A percentile compares a stretch with the other conserved stretches of the same genome.
Conservation (phyloP, 148 eudicot genomes). For the Cornus kousa region DNA sequence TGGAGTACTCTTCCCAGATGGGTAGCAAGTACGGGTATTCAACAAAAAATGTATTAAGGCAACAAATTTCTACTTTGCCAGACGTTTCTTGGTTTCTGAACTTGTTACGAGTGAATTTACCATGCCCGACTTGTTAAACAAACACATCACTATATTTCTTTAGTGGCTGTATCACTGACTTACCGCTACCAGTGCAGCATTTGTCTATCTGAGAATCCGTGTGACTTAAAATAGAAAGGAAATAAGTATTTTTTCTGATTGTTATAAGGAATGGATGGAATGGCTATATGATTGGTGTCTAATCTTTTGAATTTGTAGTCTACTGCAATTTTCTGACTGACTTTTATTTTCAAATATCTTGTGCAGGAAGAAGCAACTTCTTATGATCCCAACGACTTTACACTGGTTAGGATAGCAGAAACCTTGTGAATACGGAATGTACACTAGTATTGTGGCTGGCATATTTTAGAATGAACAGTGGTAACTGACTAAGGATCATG, state of each 20-base stretch:
- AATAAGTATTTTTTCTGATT: too few relatives aligned
- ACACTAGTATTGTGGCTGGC: constrained; percentile 21
- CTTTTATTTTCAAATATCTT: not conserved
- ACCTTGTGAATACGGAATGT: constrained; percentile 29
- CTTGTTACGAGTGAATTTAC: not conserved
- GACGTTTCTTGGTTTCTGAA: not conserved
- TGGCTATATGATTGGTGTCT: too few relatives aligned
- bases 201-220: too few relatives aligned
- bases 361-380: constrained; percentile 16
- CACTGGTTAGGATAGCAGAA: constrained; percentile 13
- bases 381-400: constrained; percentile 1
- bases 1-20: not conserved
- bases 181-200: not conserved
- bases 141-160: not conserved
- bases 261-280: too few relatives aligned
- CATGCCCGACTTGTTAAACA: not conserved
- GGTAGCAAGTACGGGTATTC: not conserved
- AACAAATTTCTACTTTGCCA: not conserved
- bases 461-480: constrained; percentile 24
- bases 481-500: not conserved
- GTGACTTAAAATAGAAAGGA: too few relatives aligned
- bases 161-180: not conserved
- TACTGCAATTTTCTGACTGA: not conserved
- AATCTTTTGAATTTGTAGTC: not conserved
- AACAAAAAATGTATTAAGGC: not conserved